These are phyloP conservation scores for Penicillium paxilli DNA, from an alignment of 495 filamentous ascomycete species.

Conservation along the genomic window DNA sequence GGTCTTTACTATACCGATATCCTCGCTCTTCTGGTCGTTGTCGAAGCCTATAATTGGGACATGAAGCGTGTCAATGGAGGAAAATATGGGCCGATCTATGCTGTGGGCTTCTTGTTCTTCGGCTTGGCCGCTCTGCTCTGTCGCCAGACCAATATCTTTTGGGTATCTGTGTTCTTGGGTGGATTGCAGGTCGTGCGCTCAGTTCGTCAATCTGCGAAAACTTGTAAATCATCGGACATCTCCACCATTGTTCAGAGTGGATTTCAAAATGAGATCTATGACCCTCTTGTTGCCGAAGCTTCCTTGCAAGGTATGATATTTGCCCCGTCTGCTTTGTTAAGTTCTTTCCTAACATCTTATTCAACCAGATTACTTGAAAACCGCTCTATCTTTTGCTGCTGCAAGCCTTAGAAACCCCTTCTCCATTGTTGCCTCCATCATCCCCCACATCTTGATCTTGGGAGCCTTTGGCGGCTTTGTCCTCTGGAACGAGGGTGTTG, in stretches of 20 bases:
- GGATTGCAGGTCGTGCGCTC: slow-evolving; percentile 64
- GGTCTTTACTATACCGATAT: slow-evolving; percentile 94
- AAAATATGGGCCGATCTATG: slow-evolving; percentile 15
- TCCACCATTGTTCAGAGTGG: slow-evolving; percentile 28
- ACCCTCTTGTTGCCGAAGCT: slow-evolving; percentile 57
- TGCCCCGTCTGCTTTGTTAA: not conserved
- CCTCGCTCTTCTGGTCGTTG: slow-evolving; percentile 56
- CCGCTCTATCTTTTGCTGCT: slow-evolving; percentile 58
- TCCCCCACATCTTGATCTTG: slow-evolving; percentile 70
- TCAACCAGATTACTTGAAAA: slow-evolving; percentile 58
- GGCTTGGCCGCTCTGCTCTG: slow-evolving; percentile 68
- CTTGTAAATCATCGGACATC: slow-evolving; percentile 22
- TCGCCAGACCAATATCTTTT: slow-evolving; percentile 95
- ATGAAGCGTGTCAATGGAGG: slow-evolving; percentile 33
- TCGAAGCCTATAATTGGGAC: slow-evolving; percentile 66
- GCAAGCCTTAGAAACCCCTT: slow-evolving; percentile 52
- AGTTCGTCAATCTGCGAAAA: slow-evolving; percentile 28
- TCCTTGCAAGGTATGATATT: slow-evolving; percentile 57
- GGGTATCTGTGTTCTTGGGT: slow-evolving; percentile 85
- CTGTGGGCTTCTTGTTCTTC: slow-evolving; percentile 46
- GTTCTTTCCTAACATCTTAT: slow-evolving; percentile 20
- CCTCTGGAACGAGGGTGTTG: slow-evolving; percentile 84
- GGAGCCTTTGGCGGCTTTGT: slow-evolving; percentile 72
- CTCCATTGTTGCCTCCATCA: slow-evolving; percentile 49
- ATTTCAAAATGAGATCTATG: slow-evolving; percentile 62